Evolutionary conservation across 2,329 filamentous ascomycete species (phyloP).

Genomic region (Claviceps spartinae): DNA sequence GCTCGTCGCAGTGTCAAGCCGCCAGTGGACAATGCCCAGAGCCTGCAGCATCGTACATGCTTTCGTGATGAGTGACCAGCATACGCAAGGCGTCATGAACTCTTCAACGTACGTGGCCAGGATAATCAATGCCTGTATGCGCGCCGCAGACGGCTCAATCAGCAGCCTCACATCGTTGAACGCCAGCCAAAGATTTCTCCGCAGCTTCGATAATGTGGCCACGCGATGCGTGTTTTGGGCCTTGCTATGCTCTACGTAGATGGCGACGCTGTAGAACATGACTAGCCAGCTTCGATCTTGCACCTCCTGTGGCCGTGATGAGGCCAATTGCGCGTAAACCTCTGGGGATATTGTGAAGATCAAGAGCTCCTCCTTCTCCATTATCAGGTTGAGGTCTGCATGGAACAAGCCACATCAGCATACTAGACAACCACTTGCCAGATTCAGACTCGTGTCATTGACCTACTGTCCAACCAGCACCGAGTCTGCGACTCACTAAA

Average conservation of each 20-base stretch:
- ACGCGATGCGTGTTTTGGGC: background rate
- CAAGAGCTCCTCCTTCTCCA: background rate
- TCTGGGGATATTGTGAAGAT: background rate
- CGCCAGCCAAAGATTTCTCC: conserved; percentile 2
- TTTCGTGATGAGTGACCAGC: conserved; percentile 2
- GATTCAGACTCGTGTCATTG: background rate
- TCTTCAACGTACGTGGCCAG: conserved; percentile 2
- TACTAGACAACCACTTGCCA: background rate
- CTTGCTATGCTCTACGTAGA: background rate
- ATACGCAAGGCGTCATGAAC: conserved; percentile 2
- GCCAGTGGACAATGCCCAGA: conserved; percentile 1
- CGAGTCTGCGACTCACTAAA: background rate
- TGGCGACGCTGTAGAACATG: conserved; percentile 3
- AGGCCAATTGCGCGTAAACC: background rate
- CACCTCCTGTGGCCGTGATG: background rate
- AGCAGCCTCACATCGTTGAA: conserved; percentile 4
- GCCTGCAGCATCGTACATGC: conserved; percentile 4
- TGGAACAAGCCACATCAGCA: background rate
- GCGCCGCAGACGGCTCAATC: background rate
- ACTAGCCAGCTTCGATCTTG: conserved; percentile 3
- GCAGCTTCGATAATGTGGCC: background rate
- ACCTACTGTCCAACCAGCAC: background rate
- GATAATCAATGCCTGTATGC: conserved; percentile 2
- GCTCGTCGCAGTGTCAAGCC: background rate
- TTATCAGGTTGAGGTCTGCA: background rate